Conservation (phyloP, 1,284 basidiomycete genomes). For the Tilletia indica region DNA sequence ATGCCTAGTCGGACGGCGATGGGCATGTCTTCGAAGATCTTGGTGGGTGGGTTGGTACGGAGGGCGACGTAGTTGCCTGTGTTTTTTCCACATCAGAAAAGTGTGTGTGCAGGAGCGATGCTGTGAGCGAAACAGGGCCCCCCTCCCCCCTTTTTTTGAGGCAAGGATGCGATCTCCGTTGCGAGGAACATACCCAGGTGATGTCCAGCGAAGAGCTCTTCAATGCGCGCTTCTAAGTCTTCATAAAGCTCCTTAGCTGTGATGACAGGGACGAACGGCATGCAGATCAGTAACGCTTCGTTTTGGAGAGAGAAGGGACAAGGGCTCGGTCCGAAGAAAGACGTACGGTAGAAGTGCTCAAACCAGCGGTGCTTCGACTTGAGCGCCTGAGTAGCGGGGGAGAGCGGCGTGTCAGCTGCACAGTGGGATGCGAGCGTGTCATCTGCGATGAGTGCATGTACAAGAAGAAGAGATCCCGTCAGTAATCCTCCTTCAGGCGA, state of each 20-base stretch:
- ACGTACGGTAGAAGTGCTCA: conserved; percentile 33
- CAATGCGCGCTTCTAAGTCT: conserved; percentile 24
- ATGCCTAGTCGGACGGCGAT: conserved; percentile 30
- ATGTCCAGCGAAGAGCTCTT: conserved; percentile 36
- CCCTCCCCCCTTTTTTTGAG: no score
- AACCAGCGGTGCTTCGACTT: conserved; percentile 31
- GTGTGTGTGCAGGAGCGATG: not conserved
- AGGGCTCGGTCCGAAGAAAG: not conserved
- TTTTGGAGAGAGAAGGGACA: not conserved
- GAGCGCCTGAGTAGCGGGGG: conserved; percentile 26
- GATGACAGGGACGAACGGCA: not conserved
- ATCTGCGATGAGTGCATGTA: not conserved
- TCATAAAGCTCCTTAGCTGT: conserved; percentile 1
- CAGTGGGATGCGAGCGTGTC: conserved; percentile 21
- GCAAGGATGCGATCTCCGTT: no score
- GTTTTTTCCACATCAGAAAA: no score
- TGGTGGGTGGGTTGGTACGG: conserved; percentile 32
- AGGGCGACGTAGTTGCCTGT: conserved; percentile 40
- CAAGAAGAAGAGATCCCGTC: not conserved
- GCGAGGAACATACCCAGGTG: conserved; percentile 31
- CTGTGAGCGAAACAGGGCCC: not conserved
- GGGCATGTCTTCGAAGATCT: conserved; percentile 40
- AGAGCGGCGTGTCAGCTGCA: conserved; percentile 14
- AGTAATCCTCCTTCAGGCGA: not conserved
- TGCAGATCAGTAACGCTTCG: not conserved